Conservation (phyloP, 768 basidiomycete species). For the Phlebiopsis flavidoalba region DNA sequence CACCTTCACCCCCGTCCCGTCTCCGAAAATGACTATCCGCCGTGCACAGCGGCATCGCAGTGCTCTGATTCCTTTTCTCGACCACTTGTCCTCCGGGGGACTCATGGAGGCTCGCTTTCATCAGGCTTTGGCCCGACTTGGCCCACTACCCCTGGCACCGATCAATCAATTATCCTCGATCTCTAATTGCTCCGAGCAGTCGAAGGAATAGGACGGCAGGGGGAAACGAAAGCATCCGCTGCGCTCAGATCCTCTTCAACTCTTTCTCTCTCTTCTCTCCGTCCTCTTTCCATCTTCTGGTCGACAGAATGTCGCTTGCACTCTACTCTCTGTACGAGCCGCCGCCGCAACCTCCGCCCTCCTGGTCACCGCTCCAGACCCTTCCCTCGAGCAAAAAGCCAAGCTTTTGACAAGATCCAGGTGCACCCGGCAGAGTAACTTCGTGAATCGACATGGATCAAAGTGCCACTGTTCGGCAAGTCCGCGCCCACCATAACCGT, state of each 20-base stretch:
- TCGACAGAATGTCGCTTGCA: conserved; percentile 3
- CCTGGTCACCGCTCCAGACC: conserved; percentile 7
- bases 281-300: neutral
- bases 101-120: too few species aligned
- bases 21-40: too few species aligned
- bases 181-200: neutral
- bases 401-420: conserved; percentile 35
- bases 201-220: neutral
- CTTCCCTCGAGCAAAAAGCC: conserved; percentile 7
- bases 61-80: too few species aligned
- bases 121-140: too few species aligned
- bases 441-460: conserved; percentile 53
- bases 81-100: too few species aligned
- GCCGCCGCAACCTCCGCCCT: conserved; percentile 4
- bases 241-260: neutral
- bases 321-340: conserved; percentile 3
- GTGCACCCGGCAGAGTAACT: conserved; percentile 20
- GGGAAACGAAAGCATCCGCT: neutral
- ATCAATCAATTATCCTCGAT: neutral
- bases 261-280: neutral
- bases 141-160: too few species aligned
- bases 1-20: too few species aligned
- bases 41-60: too few species aligned
- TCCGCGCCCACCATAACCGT: conserved; percentile 76
- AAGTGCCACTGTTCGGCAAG: conserved; percentile 59